Evolutionary conservation across 345 rosid species (phyloP).

Genomic region (Camelina laxa): DNA sequence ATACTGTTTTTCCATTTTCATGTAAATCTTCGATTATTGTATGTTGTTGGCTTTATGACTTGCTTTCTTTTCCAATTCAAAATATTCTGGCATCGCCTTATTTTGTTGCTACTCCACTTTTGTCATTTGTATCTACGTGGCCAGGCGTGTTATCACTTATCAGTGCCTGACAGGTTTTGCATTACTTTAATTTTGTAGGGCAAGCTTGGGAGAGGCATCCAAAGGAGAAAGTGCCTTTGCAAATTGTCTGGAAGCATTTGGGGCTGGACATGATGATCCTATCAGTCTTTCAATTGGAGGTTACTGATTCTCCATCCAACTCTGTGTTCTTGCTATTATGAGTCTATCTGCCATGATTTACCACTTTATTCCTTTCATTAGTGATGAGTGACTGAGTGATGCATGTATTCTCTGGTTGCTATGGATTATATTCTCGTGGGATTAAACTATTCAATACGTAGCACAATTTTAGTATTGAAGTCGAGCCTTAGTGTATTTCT

Average conservation of each 20-base stretch:
- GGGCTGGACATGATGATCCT: conserved; percentile 89
- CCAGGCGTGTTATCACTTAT: background rate
- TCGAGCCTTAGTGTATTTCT: background rate
- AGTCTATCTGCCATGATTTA: background rate
- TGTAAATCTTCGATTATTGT: background rate
- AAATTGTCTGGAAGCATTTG: conserved; percentile 78
- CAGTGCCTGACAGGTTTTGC: background rate
- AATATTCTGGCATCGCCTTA: background rate
- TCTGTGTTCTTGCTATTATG: background rate
- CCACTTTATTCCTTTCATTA: background rate
- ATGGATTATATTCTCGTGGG: background rate
- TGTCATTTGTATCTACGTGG: conserved; percentile 15
- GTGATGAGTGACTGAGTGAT: background rate
- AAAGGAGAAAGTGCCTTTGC: conserved; percentile 70
- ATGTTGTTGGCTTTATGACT: background rate
- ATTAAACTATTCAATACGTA: background rate
- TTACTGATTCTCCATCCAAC: conserved; percentile 39
- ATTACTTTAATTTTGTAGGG: conserved; percentile 50
- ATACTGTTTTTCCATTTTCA: background rate
- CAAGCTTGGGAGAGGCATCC: conserved; percentile 71
- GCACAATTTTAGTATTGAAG: background rate
- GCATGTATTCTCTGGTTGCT: background rate
- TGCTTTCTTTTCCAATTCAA: background rate
- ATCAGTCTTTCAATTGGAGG: conserved; percentile 94
- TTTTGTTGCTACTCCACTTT: conserved; percentile 15